Evolutionary conservation across 2,329 filamentous ascomycete genomes (phyloP).

Genomic region (Coleophoma eucalyptorum): DNA sequence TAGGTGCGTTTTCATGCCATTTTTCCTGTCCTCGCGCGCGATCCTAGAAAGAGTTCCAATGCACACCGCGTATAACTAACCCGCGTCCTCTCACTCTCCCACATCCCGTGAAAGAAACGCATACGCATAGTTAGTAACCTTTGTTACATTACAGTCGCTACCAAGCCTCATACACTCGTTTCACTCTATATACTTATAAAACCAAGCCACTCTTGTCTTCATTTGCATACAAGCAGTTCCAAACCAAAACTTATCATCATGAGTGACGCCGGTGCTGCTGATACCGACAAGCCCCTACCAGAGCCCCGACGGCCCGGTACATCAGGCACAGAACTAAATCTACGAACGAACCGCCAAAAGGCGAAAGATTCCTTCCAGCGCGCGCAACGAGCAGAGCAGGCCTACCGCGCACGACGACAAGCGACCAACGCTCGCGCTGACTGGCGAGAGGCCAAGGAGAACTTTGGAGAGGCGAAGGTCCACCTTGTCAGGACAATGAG

Average conservation of each 20-base stretch:
- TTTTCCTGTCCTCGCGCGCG: background rate
- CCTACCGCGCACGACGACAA: constrained; percentile 17
- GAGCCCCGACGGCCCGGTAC: background rate
- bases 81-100: too few species aligned
- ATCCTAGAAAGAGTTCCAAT: background rate
- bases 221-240: background rate
- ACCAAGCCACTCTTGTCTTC: background rate
- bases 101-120: background rate
- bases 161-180: background rate
- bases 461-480: constrained; percentile 10
- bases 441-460: constrained; percentile 13
- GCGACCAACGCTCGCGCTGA: constrained; percentile 14
- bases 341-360: constrained; percentile 16
- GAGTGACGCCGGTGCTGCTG: background rate
- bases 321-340: constrained; percentile 5
- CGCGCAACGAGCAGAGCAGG: constrained; percentile 18
- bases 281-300: background rate
- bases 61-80: too few species aligned
- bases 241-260: background rate
- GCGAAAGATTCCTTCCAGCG: constrained; percentile 16
- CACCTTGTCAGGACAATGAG: constrained; percentile 1
- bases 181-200: background rate
- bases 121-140: background rate
- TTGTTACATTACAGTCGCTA: constrained; percentile 1
- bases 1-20: constrained; percentile 2